Conservation (phyloP, 2,329 filamentous ascomycete species). For the Westerdykella aurantiaca region DNA sequence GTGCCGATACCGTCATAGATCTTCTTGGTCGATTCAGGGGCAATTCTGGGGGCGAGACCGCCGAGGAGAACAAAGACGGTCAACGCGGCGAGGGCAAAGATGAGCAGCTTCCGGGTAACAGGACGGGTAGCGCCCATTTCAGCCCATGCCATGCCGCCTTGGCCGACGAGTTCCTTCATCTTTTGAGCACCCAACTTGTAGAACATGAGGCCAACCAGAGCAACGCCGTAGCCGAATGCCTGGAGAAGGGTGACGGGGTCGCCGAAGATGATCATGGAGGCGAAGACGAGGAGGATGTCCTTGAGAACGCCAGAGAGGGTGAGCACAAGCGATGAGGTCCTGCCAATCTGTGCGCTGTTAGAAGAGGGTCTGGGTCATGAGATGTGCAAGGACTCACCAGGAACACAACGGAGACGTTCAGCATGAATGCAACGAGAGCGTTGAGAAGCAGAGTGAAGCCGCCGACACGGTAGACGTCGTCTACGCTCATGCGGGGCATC, state of each 20-base stretch:
- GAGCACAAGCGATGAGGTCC: conserved; percentile 78
- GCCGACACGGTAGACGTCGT: conserved; percentile 68
- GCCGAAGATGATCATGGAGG: conserved; percentile 76
- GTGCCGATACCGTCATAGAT: conserved; percentile 30
- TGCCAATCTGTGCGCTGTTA: conserved; percentile 61
- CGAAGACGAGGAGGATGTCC: conserved; percentile 75
- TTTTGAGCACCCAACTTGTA: conserved; percentile 83
- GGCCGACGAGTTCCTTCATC: conserved; percentile 70
- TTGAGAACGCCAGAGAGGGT: conserved; percentile 84
- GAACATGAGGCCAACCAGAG: conserved; percentile 72
- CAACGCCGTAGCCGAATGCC: conserved; percentile 78
- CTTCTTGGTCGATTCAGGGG: conserved; percentile 33
- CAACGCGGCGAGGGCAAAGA: conserved; percentile 59
- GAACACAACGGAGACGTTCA: conserved; percentile 83
- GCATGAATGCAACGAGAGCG: conserved; percentile 69
- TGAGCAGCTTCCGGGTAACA: conserved; percentile 67
- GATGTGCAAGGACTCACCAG: conserved; percentile 53
- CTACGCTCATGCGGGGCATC: conserved; percentile 62
- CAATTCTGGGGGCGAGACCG: conserved; percentile 38
- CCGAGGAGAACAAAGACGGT: conserved; percentile 65
- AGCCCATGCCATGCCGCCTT: conserved; percentile 72
- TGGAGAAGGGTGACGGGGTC: conserved; percentile 69
- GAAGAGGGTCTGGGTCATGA: background rate
- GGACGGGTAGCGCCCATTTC: conserved; percentile 78
- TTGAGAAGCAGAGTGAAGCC: conserved; percentile 67